A percentile compares a stretch with the other conserved stretches of the same genome.
Evolutionary conservation across 2,329 filamentous ascomycete genomes (phyloP).

Genomic region (Elsinoe ampelina): DNA sequence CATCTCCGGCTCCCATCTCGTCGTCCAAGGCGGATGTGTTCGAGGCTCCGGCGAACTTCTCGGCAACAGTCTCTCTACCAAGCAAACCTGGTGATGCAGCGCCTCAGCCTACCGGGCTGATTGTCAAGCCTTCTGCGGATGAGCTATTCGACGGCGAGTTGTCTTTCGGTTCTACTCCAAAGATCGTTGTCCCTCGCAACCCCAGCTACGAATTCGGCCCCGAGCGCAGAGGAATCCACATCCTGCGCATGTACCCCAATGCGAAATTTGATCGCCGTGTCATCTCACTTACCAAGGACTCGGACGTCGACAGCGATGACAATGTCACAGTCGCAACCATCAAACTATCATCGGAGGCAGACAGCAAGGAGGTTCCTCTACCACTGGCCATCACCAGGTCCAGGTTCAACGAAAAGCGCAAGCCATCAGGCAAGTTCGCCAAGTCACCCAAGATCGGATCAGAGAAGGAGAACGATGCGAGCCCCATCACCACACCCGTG

Average conservation of each 20-base stretch:
- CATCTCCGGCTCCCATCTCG: conserved; percentile 24
- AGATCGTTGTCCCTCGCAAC: conserved; percentile 24
- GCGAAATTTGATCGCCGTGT: conserved; percentile 2
- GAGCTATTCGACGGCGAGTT: conserved; percentile 36
- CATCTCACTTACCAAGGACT: not conserved
- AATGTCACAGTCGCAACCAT: not conserved
- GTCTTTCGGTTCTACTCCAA: conserved; percentile 39
- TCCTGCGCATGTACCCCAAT: conserved; percentile 7
- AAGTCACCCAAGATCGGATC: conserved; percentile 10
- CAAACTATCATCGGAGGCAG: not conserved
- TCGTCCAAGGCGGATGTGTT: conserved; percentile 36
- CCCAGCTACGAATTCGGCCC: conserved; percentile 18
- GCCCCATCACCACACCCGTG: conserved; percentile 1
- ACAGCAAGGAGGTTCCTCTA: not conserved
- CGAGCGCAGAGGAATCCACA: not conserved
- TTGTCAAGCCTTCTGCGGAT: conserved; percentile 34
- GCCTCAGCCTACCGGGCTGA: conserved; percentile 20
- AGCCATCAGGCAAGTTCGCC: conserved; percentile 2
- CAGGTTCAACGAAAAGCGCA: conserved; percentile 2
- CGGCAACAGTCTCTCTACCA: conserved; percentile 66
- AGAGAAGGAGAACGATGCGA: conserved; percentile 10
- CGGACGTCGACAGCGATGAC: not conserved
- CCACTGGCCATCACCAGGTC: not conserved
- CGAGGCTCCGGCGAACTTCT: conserved; percentile 54
- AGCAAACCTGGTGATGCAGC: conserved; percentile 17